These are phyloP conservation scores for Marasmius oreades DNA, from an alignment of 1,284 basidiomycete species.

Conservation along the genomic window DNA sequence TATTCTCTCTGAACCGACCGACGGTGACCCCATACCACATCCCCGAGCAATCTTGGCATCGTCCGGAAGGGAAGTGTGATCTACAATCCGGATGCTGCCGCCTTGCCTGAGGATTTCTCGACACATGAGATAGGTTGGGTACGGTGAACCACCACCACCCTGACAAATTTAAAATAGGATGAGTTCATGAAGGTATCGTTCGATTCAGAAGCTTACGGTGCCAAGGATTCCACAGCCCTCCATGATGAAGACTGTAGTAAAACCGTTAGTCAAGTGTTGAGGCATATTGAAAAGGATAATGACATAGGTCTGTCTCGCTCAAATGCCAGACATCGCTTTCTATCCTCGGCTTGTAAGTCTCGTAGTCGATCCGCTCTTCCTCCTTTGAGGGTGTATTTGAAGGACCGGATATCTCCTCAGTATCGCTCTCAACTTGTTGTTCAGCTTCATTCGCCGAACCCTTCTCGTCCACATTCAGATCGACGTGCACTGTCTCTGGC, in stretches of 20 bases:
- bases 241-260: slow-evolving; percentile 5
- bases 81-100: slow-evolving; percentile 36
- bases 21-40: slow-evolving; percentile 43
- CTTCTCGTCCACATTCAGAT: background rate
- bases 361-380: slow-evolving; percentile 24
- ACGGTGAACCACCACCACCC: slow-evolving; percentile 47
- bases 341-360: slow-evolving; percentile 22
- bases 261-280: too few species aligned
- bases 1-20: slow-evolving; percentile 3
- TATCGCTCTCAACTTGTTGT: slow-evolving; percentile 5
- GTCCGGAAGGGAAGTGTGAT: slow-evolving; percentile 27
- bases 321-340: slow-evolving; percentile 14
- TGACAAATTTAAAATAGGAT: too few species aligned
- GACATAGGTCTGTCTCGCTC: background rate
- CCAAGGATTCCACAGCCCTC: slow-evolving; percentile 13
- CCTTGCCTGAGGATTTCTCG: slow-evolving; percentile 41
- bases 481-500: background rate
- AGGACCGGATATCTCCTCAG: too few species aligned
- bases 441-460: background rate
- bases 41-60: slow-evolving; percentile 32
- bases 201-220: too few species aligned
- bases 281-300: too few species aligned
- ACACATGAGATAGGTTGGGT: slow-evolving; percentile 41
- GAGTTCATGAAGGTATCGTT: too few species aligned
- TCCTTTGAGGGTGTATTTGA: background rate